Base-by-base conservation (phyloP, 1,139 yeast species). In the Blastobotrys persicus region DNA sequence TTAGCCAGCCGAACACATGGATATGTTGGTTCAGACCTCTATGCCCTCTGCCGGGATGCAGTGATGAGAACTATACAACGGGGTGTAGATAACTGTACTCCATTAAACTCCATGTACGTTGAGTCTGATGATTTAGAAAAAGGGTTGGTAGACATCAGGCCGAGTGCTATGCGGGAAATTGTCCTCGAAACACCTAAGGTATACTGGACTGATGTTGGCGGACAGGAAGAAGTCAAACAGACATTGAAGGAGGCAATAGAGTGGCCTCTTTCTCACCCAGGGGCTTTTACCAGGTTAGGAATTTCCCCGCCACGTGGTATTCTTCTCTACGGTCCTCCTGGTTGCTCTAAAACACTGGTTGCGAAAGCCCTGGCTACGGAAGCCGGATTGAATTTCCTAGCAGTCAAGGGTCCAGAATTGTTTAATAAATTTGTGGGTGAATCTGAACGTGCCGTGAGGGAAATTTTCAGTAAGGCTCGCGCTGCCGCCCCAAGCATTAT, bases 131-230 rank as follows among this genome's bases (percentile, higher is more conserved):
- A 91, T 61, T 72, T 91, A 20, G 79, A 80, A 42, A 69, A 68
- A 18, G 92, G 97, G 0, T 67, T 89, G 62, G 71, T 82, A 0
- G 94, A 87, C 31, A 81, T 92, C 5, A 76, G 95, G 45, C 98
- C 98, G 1, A 86, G 95, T 52, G 98, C 98, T 1, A 92, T 94
- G 98, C 78, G 96, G 52, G 98, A 94, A 63, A 88, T 91, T 49
- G 83, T 89, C 53, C 72, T 92, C 48, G 99, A 92, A 61, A 88
- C 91, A 78, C 98, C 98, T 2, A 87, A 88, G 62, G 95, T 91
- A 0, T 77, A 79, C 56, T 92, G 98, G 98, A 72, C 80, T 12
- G 98, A 94, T 68, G 91, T 92, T 58, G 98, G 98, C 16, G 99
- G 99, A 0, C 98, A 92, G 66, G 83, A 84, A 17, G 83, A 80